Evolutionary conservation across 2,329 filamentous ascomycete genomes (phyloP), one percentile per base, ranked within the genome.

Genomic region (Capronia coronata): DNA sequence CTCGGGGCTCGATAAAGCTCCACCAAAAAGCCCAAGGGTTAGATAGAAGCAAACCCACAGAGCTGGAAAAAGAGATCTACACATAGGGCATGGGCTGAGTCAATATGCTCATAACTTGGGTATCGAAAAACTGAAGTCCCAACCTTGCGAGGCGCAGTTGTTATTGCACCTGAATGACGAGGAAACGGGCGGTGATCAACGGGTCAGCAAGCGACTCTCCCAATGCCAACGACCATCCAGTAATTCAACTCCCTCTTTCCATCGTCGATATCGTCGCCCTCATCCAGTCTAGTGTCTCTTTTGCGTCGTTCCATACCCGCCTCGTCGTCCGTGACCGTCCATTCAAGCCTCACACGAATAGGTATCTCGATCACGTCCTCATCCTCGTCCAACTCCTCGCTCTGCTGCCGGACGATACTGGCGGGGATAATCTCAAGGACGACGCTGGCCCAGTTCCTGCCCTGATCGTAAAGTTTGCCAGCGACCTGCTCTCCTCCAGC

Each of bases 391-490:
- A 70, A 47, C 30, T 61, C 63, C 2, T 64, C 64, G 44, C 37
- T 48, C 40, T 49, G 58, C 54, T 38, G 54, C 32, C 52, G 60
- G 56, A 35, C 58, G 54, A 48, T 53, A 57, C 59, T 48, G 39
- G 66, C 75, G 61, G 62, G 90, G 79, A 96, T 79, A 11, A 98
- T 84, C 66, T 98, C 93, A 21, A 98, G 75, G 16, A 96, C 86
- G 9, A 98, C 87, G 58, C 84, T 93, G 13, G 93, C 93, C 87
- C 90, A 96, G 66, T 97, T 98, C 29, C 90, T 77, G 0, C 90
- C 91, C 46, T 84, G 80, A 56, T 96, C 90, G 86, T 88, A 98
- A n/a, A 97, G 83, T 69, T 97, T 97, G 45, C 91, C 93, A 0
- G 87, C 87, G 67, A 94, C 89, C 13, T 86, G 80, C 63, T 80